phyloP scores from a whole-genome alignment of 805 yeast genomes.

The Wickerhamomyces alni region DNA sequence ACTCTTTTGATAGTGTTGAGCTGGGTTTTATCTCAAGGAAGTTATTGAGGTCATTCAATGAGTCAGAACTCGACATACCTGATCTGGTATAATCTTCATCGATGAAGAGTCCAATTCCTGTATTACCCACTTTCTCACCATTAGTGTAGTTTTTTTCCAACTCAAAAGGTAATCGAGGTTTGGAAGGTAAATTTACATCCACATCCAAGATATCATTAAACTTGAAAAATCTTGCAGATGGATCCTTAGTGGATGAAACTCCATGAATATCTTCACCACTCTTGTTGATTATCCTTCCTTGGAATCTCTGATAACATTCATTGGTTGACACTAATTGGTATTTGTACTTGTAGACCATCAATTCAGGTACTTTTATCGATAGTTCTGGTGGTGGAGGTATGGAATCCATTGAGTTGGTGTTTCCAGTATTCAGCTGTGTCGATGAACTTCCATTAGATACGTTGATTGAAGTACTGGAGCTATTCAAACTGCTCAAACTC shows the following conservation, averaged over 20 bases:
- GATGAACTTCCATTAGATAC: not conserved
- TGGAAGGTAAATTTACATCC: not conserved
- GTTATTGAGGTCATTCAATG: conserved; percentile 9
- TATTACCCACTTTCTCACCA: not conserved
- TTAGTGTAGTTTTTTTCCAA: not conserved
- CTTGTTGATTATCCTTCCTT: conserved; percentile 19
- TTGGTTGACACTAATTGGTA: conserved; percentile 41
- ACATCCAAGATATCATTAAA: not conserved
- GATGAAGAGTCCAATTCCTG: not conserved
- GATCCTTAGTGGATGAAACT: no score
- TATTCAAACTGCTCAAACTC: not conserved
- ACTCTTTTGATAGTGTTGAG: no score
- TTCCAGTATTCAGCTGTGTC: no score
- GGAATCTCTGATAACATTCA: conserved; percentile 30
- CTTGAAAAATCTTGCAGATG: conserved; percentile 1
- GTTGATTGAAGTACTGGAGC: not conserved
- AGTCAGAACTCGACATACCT: conserved; percentile 1
- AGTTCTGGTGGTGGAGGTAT: conserved; percentile 40
- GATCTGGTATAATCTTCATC: not conserved
- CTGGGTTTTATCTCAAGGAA: not conserved
- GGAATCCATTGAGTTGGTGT: conserved; percentile 17
- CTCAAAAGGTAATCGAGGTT: conserved; percentile 14
- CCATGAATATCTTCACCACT: no score
- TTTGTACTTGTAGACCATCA: conserved; percentile 38
- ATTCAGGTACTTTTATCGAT: conserved; percentile 36